Evolutionary conservation across 352 stramenopile species (phyloP), one percentile per base, ranked within the genome.

Genomic region (Globisporangium yorkense): DNA sequence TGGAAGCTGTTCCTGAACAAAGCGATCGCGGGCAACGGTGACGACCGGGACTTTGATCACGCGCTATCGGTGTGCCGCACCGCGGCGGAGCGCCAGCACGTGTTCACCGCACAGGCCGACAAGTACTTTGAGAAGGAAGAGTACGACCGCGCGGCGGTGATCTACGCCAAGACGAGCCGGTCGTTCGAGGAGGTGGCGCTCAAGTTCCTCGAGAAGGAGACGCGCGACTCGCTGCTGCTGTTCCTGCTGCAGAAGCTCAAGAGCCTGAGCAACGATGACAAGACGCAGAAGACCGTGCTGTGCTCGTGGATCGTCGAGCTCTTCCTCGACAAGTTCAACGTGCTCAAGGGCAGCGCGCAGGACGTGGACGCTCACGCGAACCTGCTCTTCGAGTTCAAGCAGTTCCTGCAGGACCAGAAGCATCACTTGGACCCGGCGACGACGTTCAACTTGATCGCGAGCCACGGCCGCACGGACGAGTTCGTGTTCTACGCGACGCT

Each of bases 291-390:
- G 56, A 97, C 89, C 4, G 89, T 97, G 49, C 64, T 97, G 13
- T 96, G 86, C 52, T 96, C 91, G 29, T 97, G 92, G 92, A 89
- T 98, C 44, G 88, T 95, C 15, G 92, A 98, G 63, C 76, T 97
- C 10, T 97, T 96, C 48, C 60, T 97, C 33, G 82, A 97, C 67
- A 93, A 95, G 60, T 93, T 97, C 61, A 96, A 91, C 54, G 82
- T 87, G 46, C 62, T 94, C 3, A 90, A 89, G 56, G 82, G 80
- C 10, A 88, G 75, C 49, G 80, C 87, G 6, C 81, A 92, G 49
- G 87, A 96, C 49, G 84, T 96, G 2, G 87, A 96, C 24, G 73
- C 85, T 2, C 84, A 95, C 50, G 86, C 86, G 3, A 91, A 92
- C 51, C 63, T 92, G 54, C 64, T 96, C 31, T 90, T 94, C 41